phyloP scores from a whole-genome alignment of 352 stramenopile species.

The Phytopythium mirpurense region DNA sequence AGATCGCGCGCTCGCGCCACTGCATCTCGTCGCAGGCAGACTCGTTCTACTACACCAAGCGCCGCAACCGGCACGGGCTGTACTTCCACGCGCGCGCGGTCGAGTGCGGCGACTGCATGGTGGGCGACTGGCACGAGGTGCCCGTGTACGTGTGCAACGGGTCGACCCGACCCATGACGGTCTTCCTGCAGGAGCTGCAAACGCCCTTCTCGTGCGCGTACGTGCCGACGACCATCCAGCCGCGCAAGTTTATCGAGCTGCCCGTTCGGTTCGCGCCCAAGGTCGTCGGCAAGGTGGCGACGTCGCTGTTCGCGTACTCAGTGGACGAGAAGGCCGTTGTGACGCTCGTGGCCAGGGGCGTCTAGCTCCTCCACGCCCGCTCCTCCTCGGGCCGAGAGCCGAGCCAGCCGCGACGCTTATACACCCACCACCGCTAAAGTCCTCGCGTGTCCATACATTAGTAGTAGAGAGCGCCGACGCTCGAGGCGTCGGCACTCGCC shows the following conservation, averaged over 20 bases:
- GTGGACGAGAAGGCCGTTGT: slow-evolving; percentile 75
- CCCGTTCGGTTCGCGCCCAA: slow-evolving; percentile 72
- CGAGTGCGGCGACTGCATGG: slow-evolving; percentile 67
- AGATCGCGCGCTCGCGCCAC: slow-evolving; percentile 55
- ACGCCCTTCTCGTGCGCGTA: slow-evolving; percentile 75
- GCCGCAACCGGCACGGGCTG: slow-evolving; percentile 55
- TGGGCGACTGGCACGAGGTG: slow-evolving; percentile 74
- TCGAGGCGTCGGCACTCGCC: neutral
- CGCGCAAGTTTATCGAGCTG: slow-evolving; percentile 83
- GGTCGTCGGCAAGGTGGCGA: slow-evolving; percentile 73
- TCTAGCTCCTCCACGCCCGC: slow-evolving; percentile 14
- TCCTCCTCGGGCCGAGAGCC: neutral
- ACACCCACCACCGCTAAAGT: too few relatives aligned
- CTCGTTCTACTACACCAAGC: slow-evolving; percentile 86
- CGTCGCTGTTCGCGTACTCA: slow-evolving; percentile 78
- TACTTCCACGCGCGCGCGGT: slow-evolving; percentile 85
- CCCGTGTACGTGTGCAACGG: slow-evolving; percentile 86
- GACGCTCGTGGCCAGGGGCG: slow-evolving; percentile 68
- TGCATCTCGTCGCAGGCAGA: slow-evolving; percentile 68
- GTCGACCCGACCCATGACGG: slow-evolving; percentile 70
- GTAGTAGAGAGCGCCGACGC: neutral
- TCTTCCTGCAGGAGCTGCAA: slow-evolving; percentile 76
- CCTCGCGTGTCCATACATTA: slow-evolving; percentile 1
- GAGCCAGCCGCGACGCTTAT: neutral
- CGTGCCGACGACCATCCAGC: slow-evolving; percentile 70